Evolutionary conservation across 495 filamentous ascomycete genomes (phyloP).

Genomic region (Sphaerosporella brunnea): DNA sequence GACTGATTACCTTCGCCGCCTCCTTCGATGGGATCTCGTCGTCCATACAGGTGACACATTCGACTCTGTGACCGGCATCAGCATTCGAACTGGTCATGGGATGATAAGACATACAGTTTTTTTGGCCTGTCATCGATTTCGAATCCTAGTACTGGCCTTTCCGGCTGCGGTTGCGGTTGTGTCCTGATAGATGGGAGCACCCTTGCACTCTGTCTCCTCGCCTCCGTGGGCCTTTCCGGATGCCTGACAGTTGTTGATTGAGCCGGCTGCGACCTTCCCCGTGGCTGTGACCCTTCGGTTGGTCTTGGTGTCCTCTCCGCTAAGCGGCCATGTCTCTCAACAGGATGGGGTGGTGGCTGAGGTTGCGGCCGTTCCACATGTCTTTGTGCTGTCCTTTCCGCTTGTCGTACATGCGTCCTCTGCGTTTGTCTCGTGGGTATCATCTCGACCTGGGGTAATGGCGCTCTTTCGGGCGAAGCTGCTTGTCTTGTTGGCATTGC

Average conservation of each 20-base stretch:
- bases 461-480: background rate
- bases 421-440: background rate
- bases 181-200: background rate
- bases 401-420: background rate
- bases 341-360: background rate
- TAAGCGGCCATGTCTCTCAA: too few species aligned
- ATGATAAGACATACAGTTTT: constrained; percentile 16
- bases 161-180: constrained; percentile 7
- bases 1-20: constrained; percentile 34
- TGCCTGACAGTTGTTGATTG: too few species aligned
- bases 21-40: constrained; percentile 40
- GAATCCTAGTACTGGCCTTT: constrained; percentile 16
- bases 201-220: background rate
- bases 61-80: constrained; percentile 31
- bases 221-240: background rate
- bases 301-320: background rate
- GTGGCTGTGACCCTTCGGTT: too few species aligned
- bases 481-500: background rate
- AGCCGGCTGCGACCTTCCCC: too few species aligned
- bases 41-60: constrained; percentile 52
- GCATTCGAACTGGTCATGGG: background rate
- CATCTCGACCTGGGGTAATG: background rate
- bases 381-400: background rate
- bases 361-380: background rate
- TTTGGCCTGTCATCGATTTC: constrained; percentile 18